Evolutionary conservation across 2,329 filamentous ascomycete genomes (phyloP), one percentile per base, ranked within the genome.

Genomic region (Tolypocladium capitatum): DNA sequence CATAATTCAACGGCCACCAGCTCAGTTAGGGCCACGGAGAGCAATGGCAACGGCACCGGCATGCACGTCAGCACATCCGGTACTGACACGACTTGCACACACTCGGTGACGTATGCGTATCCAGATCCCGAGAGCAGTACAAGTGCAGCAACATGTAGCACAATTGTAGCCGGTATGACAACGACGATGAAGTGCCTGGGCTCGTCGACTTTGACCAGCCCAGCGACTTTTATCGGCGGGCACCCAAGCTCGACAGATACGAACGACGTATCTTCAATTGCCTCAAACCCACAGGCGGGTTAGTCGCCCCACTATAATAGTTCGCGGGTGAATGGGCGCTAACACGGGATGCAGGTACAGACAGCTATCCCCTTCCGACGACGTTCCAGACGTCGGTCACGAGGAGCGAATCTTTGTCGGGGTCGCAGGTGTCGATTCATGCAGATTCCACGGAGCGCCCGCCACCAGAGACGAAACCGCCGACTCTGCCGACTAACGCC

Each of bases 401-500:
- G 24, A 24, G 20, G 9, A 49, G 31, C 14, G 14, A 41, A 20
- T 27, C 36, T 16, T 24, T 27, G 31, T 18, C 18, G 3, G 33
- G 32, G 13, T 45, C 45, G 13, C 35, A 30, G 42, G n/a, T 24
- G 13, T 34, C 7, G 27, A 18, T 27, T 16, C 31, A n/a, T 13
- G 11, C 31, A 24, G 43, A 28, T n/a, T 18, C 43, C 20, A 28
- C 33, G 10, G 16, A 20, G 5, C 21, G 4, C 5, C 16, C 13
- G 52, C 21, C 51, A 14, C 21, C 51, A 14, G 49, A 53, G 20
- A 51, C 53, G 32, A 41, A 49, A 9, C 48, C 63, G 31, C 59
- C 63, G 6, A 52, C 55, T 2, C 48, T 64, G 31, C 59, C 63
- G 6, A 52, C 55, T 2, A 60, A 63, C 30, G 56, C 60, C 16